These are phyloP conservation scores for Kingdonia uniflora DNA, from an alignment of 164 flowering plant species.

Conservation along the genomic window DNA sequence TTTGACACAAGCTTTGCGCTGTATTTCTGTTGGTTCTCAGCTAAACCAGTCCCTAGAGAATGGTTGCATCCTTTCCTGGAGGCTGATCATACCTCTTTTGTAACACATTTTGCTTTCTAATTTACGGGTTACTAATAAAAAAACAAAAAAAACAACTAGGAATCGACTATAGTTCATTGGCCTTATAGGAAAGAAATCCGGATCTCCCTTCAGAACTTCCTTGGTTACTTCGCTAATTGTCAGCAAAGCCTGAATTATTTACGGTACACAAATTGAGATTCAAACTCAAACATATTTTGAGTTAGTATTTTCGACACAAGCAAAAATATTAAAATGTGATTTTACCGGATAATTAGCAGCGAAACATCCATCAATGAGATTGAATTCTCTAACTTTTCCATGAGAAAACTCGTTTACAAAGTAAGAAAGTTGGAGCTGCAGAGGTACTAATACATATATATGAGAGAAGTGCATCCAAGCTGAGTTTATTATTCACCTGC, in stretches of 20 bases:
- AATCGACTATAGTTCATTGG: slow-evolving; percentile 10
- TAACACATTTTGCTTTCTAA: too few relatives aligned
- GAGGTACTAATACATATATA: slow-evolving; percentile 21
- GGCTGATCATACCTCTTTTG: too few relatives aligned
- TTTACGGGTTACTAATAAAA: too few relatives aligned
- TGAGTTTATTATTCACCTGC: slow-evolving; percentile 7
- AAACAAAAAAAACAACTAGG: slow-evolving; percentile 19
- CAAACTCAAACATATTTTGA: slow-evolving; percentile 5
- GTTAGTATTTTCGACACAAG: too few relatives aligned
- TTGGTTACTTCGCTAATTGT: slow-evolving; percentile 21
- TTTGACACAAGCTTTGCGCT: slow-evolving; percentile 13
- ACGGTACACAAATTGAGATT: slow-evolving; percentile 19
- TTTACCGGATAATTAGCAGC: too few relatives aligned
- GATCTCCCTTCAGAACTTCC: slow-evolving; percentile 6
- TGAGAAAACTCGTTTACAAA: slow-evolving; percentile 12
- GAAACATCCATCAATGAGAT: too few relatives aligned
- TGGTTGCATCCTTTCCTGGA: too few relatives aligned
- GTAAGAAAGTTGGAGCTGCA: slow-evolving; percentile 20
- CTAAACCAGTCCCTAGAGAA: slow-evolving; percentile 26
- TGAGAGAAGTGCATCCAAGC: slow-evolving; percentile 10
- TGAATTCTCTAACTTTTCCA: too few relatives aligned
- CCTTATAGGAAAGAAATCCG: slow-evolving; percentile 3
- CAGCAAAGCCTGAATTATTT: slow-evolving; percentile 15
- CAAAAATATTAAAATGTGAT: too few relatives aligned
- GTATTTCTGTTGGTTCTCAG: slow-evolving; percentile 16